These are phyloP conservation scores for Teratosphaeria nubilosa DNA, from an alignment of 2,329 filamentous ascomycete genomes.

Conservation along the genomic window DNA sequence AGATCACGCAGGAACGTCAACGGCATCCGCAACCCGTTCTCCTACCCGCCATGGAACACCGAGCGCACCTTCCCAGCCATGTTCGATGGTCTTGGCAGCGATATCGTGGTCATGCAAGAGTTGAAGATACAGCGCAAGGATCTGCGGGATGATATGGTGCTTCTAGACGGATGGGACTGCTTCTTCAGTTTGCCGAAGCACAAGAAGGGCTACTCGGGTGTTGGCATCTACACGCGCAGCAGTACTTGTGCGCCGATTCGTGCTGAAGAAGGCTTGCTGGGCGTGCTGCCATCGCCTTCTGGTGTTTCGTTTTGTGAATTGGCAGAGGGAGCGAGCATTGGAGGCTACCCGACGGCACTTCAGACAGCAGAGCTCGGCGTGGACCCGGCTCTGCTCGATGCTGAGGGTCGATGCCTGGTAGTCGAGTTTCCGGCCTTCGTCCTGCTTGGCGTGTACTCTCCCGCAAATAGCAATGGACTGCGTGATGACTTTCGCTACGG, in stretches of 20 bases:
- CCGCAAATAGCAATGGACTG: slow-evolving; percentile 75
- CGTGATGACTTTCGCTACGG: slow-evolving; percentile 72
- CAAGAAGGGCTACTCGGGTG: slow-evolving; percentile 95
- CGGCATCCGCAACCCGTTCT: slow-evolving; percentile 45
- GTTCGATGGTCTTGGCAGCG: slow-evolving; percentile 87
- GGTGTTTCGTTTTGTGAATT: slow-evolving; percentile 64
- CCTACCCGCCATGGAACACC: slow-evolving; percentile 42
- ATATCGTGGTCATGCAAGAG: slow-evolving; percentile 93
- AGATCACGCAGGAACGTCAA: slow-evolving; percentile 40
- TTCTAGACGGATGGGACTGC: slow-evolving; percentile 90
- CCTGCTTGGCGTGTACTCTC: slow-evolving; percentile 83
- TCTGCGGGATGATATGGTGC: slow-evolving; percentile 86
- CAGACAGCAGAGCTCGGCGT: slow-evolving; percentile 56
- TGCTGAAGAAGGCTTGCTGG: slow-evolving; percentile 89
- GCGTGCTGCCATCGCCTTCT: slow-evolving; percentile 63
- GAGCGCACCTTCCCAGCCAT: slow-evolving; percentile 51
- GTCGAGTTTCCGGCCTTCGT: slow-evolving; percentile 94
- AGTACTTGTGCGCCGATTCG: slow-evolving; percentile 73
- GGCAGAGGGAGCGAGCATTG: slow-evolving; percentile 64
- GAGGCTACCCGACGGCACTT: slow-evolving; percentile 66
- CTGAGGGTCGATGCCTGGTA: slow-evolving; percentile 82
- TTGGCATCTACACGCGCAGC: slow-evolving; percentile 90
- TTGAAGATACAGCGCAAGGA: slow-evolving; percentile 94
- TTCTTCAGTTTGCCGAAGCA: slow-evolving; percentile 87
- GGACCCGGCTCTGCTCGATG: slow-evolving; percentile 67